Evolutionary conservation across 306 rosid genomes (phyloP), one percentile per base, ranked within the genome.

Genomic region (Boehmeria nivea): DNA sequence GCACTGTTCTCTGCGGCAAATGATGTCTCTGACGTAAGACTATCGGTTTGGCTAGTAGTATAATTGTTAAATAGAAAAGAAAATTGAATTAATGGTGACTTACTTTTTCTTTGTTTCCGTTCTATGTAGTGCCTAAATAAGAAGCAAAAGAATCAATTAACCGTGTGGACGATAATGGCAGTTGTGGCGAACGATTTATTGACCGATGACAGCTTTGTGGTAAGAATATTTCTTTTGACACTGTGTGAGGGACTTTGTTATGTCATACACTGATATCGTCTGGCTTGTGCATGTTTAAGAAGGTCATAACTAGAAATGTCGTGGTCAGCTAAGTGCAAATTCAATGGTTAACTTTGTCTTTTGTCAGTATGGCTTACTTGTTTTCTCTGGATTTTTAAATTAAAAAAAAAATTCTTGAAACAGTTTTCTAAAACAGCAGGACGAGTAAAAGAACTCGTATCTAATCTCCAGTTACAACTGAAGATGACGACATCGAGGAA

Each of bases 161-260:
- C 66, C 10, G 57, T 82, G 8, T 87, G 95, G 96, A 77, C 72
- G 18, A 57, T 84, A 57, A 59, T 18, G 54, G 83, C 87, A 28
- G 95, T 91, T 69, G 74, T 82, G 51, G 95, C 93, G 39, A 91
- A 78, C 63, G 89, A 91, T 72, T 75, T 91, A 27, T 66, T 67
- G 54, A 91, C 96, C 0, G 96, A 91, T 53, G 99, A 91, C 70
- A 84, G 96, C 78, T 91, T 91, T 80, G 82, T 84, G 96, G 93
- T 84, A 75, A 27, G 88, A 51, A 47, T 54, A 64, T 51, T 72
- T 31, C 27, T 21, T 43, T 42, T 33, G 11, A 45, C 33, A 38
- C 17, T 61, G 25, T 67, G 43, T 38, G 47, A 16, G 37, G 57
- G 1, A 53, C 44, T 36, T 63, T 62, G 18, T 37, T 48, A 61